Percentiles rank a stretch among this genome's conserved stretches.
phyloP scores from a whole-genome alignment of 2,329 filamentous ascomycete genomes.

The Talaromyces islandicus region DNA sequence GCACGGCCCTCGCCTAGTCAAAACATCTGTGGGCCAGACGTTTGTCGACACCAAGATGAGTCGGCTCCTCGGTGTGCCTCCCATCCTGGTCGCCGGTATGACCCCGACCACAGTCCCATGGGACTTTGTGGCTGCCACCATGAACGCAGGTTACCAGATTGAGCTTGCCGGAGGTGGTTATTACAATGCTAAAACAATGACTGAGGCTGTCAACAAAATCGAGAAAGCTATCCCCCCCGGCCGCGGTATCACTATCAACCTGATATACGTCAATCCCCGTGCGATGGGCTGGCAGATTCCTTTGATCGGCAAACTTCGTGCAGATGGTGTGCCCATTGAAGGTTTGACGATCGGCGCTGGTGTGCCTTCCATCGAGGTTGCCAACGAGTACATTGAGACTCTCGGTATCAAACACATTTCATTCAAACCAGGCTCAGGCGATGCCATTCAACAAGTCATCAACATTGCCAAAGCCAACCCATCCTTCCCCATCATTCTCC shows the following conservation, averaged over 20 bases:
- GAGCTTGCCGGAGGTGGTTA: constrained; percentile 88
- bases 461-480: constrained; percentile 94
- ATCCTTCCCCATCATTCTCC: constrained; percentile 82
- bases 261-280: constrained; percentile 85
- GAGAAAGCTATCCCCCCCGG: constrained; percentile 77
- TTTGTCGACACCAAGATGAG: constrained; percentile 98
- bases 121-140: constrained; percentile 87
- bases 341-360: constrained; percentile 89
- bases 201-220: constrained; percentile 74
- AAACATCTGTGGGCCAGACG: constrained; percentile 80
- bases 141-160: constrained; percentile 93
- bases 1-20: constrained; percentile 85
- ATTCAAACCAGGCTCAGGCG: constrained; percentile 87
- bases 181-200: constrained; percentile 77
- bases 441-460: constrained; percentile 82
- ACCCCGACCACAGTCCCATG: constrained; percentile 82
- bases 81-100: constrained; percentile 90
- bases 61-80: constrained; percentile 74
- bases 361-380: constrained; percentile 88
- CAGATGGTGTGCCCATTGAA: constrained; percentile 84
- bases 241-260: constrained; percentile 80
- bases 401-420: constrained; percentile 87
- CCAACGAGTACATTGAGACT: constrained; percentile 89
- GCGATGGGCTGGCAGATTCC: constrained; percentile 93
- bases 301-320: constrained; percentile 69